phyloP scores from a whole-genome alignment of 345 rosid species.

The Toxicodendron radicans region DNA sequence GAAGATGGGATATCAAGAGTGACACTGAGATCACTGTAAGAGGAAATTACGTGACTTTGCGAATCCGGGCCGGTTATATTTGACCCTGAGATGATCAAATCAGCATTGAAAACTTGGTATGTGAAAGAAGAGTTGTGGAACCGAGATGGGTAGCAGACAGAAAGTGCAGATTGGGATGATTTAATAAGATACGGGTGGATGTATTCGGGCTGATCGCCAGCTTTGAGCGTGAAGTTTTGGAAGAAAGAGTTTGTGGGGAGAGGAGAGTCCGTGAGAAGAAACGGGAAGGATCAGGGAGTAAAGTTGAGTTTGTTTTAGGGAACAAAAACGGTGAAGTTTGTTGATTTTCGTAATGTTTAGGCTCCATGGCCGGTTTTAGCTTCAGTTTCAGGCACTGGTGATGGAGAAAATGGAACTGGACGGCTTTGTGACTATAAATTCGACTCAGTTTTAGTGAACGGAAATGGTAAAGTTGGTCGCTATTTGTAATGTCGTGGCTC shows the following conservation, averaged over 20 bases:
- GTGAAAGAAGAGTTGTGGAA: conserved; percentile 60
- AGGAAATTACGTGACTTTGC: conserved; percentile 57
- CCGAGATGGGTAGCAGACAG: conserved; percentile 70
- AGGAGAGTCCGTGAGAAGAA: conserved; percentile 74
- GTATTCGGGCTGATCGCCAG: conserved; percentile 81
- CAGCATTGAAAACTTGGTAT: conserved; percentile 61
- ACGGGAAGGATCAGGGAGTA: conserved; percentile 75
- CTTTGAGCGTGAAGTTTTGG: conserved; percentile 83
- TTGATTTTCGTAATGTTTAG: no score
- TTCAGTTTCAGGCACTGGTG: no score
- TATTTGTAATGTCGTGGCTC: conserved; percentile 27
- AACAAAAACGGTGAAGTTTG: no score
- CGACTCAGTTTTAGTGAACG: conserved; percentile 28
- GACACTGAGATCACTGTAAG: conserved; percentile 69
- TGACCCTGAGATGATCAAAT: conserved; percentile 63
- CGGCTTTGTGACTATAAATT: no score
- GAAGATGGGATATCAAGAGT: conserved; percentile 77
- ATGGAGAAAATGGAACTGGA: no score
- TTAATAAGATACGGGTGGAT: conserved; percentile 89
- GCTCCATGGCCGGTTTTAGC: no score
- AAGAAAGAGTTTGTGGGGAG: conserved; percentile 89
- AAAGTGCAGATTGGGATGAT: conserved; percentile 57
- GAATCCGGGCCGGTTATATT: conserved; percentile 32
- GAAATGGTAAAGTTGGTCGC: conserved; percentile 38
- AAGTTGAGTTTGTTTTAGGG: conserved; percentile 53